A percentile compares a stretch with the other conserved stretches of the same genome.
phyloP scores from a whole-genome alignment of 1,284 basidiomycete species.

The Schizopora paradoxa region DNA sequence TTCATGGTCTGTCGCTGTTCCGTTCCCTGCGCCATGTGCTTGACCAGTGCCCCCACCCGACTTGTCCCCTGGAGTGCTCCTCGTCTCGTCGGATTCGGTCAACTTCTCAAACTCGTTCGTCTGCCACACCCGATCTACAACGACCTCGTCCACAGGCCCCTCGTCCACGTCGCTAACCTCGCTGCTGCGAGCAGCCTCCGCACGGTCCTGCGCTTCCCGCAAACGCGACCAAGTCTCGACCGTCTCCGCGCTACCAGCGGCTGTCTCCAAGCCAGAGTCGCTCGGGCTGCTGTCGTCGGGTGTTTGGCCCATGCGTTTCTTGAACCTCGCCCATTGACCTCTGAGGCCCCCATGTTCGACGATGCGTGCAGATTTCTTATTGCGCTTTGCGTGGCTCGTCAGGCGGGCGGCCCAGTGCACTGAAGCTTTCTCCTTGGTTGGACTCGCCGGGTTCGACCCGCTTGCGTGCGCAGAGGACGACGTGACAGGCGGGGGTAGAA shows the following conservation, averaged over 20 bases:
- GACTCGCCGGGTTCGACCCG: too few species aligned
- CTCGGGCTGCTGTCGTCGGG: constrained; percentile 1
- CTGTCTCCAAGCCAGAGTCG: constrained; percentile 8
- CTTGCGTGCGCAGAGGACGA: too few species aligned
- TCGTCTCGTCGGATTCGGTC: constrained; percentile 48
- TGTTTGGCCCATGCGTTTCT: constrained; percentile 10
- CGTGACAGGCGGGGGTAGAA: too few species aligned
- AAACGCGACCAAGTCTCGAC: not conserved
- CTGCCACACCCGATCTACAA: constrained; percentile 67
- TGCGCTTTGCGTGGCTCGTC: not conserved
- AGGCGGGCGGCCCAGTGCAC: too few species aligned
- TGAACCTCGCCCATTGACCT: constrained; percentile 13
- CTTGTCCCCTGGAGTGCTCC: constrained; percentile 37
- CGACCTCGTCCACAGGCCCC: constrained; percentile 53
- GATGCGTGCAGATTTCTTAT: constrained; percentile 10
- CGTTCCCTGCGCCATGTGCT: constrained; percentile 20
- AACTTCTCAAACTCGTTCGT: constrained; percentile 43
- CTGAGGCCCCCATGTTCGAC: constrained; percentile 8
- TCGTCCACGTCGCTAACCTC: constrained; percentile 32
- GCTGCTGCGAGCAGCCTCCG: constrained; percentile 24
- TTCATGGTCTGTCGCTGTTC: constrained; percentile 31
- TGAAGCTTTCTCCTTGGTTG: too few species aligned
- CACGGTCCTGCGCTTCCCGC: constrained; percentile 13
- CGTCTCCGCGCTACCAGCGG: constrained; percentile 5
- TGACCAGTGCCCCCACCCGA: constrained; percentile 34